Conservation (phyloP, 225 moss, liverwort and hornwort genomes). For the Asterella californica region DNA sequence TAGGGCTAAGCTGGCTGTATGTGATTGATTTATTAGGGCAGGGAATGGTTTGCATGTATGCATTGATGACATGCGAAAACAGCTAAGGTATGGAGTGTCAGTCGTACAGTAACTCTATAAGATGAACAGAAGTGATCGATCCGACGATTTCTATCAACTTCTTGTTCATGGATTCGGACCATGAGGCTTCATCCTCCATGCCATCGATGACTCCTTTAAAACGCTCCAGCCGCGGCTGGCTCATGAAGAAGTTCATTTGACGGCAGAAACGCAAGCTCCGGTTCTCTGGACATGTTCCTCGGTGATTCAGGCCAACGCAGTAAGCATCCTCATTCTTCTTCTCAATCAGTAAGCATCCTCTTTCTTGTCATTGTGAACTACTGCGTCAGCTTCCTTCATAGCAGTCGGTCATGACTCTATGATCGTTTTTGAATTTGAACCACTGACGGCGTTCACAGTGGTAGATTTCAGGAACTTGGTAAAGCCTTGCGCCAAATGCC, state of each 20-base stretch:
- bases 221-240: background rate
- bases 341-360: too few relatives aligned
- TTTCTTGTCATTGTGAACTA: background rate
- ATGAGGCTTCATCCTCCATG: background rate
- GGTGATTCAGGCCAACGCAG: background rate
- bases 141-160: background rate
- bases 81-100: too few relatives aligned
- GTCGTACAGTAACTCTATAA: background rate
- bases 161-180: background rate
- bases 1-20: too few relatives aligned
- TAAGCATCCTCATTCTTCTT: too few relatives aligned
- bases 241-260: background rate
- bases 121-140: background rate
- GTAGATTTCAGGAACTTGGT: background rate
- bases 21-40: too few relatives aligned
- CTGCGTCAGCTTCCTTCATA: background rate
- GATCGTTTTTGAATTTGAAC: background rate
- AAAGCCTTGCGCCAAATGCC: background rate
- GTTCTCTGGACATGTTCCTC: background rate
- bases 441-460: background rate
- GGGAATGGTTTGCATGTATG: too few relatives aligned
- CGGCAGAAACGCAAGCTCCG: background rate
- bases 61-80: too few relatives aligned
- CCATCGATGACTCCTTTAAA: background rate
- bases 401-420: background rate